These are phyloP conservation scores for Aspergillus thermomutatus DNA, from an alignment of 2,329 filamentous ascomycete species.

Conservation along the genomic window DNA sequence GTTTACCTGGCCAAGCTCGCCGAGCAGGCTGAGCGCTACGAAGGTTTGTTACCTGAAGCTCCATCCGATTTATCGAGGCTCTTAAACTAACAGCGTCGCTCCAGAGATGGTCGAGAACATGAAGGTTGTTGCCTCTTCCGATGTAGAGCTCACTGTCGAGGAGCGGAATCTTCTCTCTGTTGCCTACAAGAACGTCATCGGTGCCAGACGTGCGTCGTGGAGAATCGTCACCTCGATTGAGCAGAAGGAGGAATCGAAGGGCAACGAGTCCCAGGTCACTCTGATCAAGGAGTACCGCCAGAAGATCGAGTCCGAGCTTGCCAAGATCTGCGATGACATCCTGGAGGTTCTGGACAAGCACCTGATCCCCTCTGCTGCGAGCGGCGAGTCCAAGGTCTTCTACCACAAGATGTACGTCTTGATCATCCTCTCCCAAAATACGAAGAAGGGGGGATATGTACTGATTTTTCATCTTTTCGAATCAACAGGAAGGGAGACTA, in stretches of 20 bases:
- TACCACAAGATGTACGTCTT: conserved; percentile 93
- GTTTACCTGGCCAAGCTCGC: conserved; percentile 99
- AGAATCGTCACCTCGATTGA: conserved; percentile 98
- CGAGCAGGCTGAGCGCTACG: conserved; percentile 99
- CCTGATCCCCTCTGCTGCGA: conserved; percentile 90
- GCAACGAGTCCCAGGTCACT: conserved; percentile 83
- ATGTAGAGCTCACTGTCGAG: conserved; percentile 80
- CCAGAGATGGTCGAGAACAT: conserved; percentile 99
- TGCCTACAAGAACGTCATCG: conserved; percentile 99
- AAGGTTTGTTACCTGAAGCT: conserved; percentile 65
- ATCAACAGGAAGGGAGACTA: conserved; percentile 90
- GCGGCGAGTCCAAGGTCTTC: conserved; percentile 98
- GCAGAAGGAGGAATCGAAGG: conserved; percentile 99
- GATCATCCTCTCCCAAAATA: not conserved
- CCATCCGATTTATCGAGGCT: not conserved
- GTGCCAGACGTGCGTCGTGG: conserved; percentile 94
- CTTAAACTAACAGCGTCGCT: conserved; percentile 20
- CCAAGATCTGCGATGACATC: conserved; percentile 97
- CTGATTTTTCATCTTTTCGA: conserved; percentile 20
- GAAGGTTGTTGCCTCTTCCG: conserved; percentile 93
- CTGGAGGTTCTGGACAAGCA: conserved; percentile 91
- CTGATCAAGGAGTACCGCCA: conserved; percentile 98
- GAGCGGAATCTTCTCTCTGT: conserved; percentile 97
- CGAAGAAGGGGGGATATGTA: not conserved
- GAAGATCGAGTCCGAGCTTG: conserved; percentile 96